Percentiles rank a stretch among this genome's conserved stretches.
Evolutionary conservation across 257 asterid species (phyloP).

Genomic region (Forsythia viridissima): DNA sequence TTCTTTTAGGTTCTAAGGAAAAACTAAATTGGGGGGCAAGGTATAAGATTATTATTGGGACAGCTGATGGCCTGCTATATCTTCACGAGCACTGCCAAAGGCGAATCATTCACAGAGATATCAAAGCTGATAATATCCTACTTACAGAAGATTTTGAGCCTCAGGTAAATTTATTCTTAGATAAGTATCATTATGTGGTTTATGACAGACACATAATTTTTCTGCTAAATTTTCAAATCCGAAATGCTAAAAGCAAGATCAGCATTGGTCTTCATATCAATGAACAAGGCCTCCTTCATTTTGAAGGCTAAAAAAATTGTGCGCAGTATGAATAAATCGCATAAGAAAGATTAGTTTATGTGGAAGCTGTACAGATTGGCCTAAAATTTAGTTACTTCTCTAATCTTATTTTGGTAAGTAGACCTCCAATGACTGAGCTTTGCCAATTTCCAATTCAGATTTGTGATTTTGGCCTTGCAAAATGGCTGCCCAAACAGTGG

Average conservation of each 20-base stretch:
- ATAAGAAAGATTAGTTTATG: no score
- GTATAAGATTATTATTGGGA: constrained; percentile 63
- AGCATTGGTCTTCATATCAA: no score
- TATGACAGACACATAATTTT: background rate
- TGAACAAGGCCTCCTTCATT: background rate
- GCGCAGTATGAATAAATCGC: background rate
- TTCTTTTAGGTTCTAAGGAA: constrained; percentile 42
- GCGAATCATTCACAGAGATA: constrained; percentile 70
- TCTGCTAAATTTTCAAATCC: background rate
- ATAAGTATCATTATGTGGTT: background rate
- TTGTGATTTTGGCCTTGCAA: constrained; percentile 82
- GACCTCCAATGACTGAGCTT: constrained; percentile 8
- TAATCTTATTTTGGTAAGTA: background rate
- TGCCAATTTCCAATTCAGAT: constrained; percentile 36
- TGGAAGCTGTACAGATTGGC: background rate
- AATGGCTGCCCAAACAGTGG: constrained; percentile 76
- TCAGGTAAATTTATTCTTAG: constrained; percentile 41
- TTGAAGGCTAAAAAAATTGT: background rate
- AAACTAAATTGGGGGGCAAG: constrained; percentile 53
- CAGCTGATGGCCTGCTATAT: constrained; percentile 64
- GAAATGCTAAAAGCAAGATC: background rate
- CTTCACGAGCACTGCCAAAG: constrained; percentile 64
- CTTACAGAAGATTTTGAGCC: constrained; percentile 65
- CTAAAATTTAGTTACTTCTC: background rate
- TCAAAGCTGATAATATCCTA: constrained; percentile 65